Base-by-base conservation (phyloP, 2,329 filamentous ascomycete species). In the Aspergillus alliaceus region DNA sequence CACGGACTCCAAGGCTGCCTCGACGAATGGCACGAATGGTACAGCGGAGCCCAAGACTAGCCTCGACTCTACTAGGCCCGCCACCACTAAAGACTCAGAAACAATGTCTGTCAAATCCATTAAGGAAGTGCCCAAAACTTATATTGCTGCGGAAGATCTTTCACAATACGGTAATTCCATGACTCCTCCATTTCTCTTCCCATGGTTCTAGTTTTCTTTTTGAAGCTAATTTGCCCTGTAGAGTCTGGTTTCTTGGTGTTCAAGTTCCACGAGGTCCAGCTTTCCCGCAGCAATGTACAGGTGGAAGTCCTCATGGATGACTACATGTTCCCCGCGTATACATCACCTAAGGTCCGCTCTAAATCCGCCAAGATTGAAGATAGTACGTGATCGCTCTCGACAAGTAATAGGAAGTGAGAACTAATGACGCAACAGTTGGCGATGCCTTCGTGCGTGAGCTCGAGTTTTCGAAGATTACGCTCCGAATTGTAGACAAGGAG, bases 401-500 rank as follows among this genome's bases (percentile, higher is more conserved):
- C 7, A 2, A 32, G 15, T 9, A 7, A 18, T 7, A 22, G 6
- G 11, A 22, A 27, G 27, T 34, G 25, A 18, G 47, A 35, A 54
- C 61, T 67, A 60, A 78, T 55, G 15, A 4, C 9, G 14, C 37
- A 54, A 14, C 61, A 84, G 80, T 93, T 69, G 93, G 93, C 49
- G 95, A 99, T 75, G 95, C 92, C 53, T 92, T 99, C 76, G 90
- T 99, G 59, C 91, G 95, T 60, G 95, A 99, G 74, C 83, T 99
- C n/a, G 96, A 99, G 63, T 93, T 97, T 66, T 99, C 95, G 3
- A 90, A 89, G 64, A 86, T 99, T 57, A 98, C 93, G 0, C 83
- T 99, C 62, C 90, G 92, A 56, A 82, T 97, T 48, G 87, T 91
- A 42, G 90, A 93, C 68, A 91, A 92, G 72, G 82, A 86, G 15